phyloP scores from a whole-genome alignment of 2,329 filamentous ascomycete species.

The Exophiala sideris region DNA sequence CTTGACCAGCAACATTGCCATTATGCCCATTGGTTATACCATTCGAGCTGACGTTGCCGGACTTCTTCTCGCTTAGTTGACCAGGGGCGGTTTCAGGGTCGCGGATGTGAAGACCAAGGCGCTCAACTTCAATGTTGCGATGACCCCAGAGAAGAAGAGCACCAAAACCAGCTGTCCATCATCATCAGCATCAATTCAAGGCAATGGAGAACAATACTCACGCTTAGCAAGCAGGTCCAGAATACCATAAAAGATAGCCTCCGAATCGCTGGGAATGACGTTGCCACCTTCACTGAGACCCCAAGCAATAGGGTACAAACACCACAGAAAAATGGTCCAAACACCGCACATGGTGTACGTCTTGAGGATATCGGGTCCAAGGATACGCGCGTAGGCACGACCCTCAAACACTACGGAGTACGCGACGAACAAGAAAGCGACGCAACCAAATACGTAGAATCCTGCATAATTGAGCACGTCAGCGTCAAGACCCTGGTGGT shows the following conservation, averaged over 20 bases:
- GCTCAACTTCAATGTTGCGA: conserved; percentile 57
- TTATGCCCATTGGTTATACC: background rate
- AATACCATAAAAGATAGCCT: conserved; percentile 66
- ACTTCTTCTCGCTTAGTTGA: conserved; percentile 17
- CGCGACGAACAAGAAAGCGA: conserved; percentile 57
- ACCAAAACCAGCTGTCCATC: conserved; percentile 45
- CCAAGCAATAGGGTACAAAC: conserved; percentile 64
- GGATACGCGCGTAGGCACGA: conserved; percentile 52
- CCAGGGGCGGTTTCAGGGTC: conserved; percentile 13
- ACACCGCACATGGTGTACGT: conserved; percentile 57
- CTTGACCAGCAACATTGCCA: background rate
- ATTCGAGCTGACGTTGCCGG: background rate
- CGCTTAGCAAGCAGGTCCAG: conserved; percentile 47
- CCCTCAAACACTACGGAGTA: conserved; percentile 59
- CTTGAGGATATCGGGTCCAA: conserved; percentile 53
- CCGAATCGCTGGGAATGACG: conserved; percentile 62
- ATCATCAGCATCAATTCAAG: background rate
- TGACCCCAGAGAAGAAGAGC: conserved; percentile 61
- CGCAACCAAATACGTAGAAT: conserved; percentile 58
- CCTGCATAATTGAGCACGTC: conserved; percentile 28
- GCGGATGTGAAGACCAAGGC: conserved; percentile 37
- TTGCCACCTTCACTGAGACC: conserved; percentile 63
- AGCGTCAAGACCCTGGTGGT: background rate
- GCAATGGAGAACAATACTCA: background rate
- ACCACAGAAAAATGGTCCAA: conserved; percentile 60